Percentiles rank a stretch among this genome's conserved stretches.
Conservation (phyloP, 2,329 filamentous ascomycete genomes). For the Metarhizium humberi region DNA sequence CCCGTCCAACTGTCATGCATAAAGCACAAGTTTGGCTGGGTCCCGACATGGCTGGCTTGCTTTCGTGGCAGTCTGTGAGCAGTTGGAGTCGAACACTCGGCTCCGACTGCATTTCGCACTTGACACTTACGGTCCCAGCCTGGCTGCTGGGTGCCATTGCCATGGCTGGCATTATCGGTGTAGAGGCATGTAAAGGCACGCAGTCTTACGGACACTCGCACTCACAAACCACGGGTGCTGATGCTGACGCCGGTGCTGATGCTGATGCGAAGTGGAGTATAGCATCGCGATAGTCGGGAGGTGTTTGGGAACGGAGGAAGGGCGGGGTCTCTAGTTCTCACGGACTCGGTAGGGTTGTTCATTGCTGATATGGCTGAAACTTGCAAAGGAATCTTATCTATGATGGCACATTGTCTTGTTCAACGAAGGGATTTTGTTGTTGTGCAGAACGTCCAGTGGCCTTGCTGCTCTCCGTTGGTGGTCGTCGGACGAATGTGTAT, state of each 20-base stretch:
- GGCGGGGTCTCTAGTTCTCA: too few species aligned
- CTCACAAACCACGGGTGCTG: neutral
- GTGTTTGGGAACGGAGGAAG: too few species aligned
- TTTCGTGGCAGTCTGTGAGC: slow-evolving; percentile 27
- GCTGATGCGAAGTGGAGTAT: neutral
- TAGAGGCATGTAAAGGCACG: neutral
- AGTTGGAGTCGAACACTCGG: slow-evolving; percentile 2
- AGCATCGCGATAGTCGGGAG: neutral
- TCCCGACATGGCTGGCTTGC: slow-evolving; percentile 19
- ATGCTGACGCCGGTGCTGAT: neutral
- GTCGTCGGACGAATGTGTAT: neutral
- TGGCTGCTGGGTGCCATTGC: neutral
- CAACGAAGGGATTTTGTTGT: too few species aligned
- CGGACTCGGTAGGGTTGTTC: too few species aligned
- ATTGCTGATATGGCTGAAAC: too few species aligned
- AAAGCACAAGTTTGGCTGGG: slow-evolving; percentile 12
- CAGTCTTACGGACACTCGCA: neutral
- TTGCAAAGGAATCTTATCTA: too few species aligned
- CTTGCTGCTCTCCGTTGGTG: neutral
- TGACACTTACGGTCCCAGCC: neutral
- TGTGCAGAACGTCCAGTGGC: too few species aligned
- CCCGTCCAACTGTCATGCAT: slow-evolving; percentile 14
- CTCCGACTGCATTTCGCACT: neutral
- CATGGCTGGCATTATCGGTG: neutral
- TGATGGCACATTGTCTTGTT: too few species aligned